Percentiles rank a stretch among this genome's conserved stretches.
Evolutionary conservation across 1,284 basidiomycete genomes (phyloP).

Genomic region (Leccinum solheimii): DNA sequence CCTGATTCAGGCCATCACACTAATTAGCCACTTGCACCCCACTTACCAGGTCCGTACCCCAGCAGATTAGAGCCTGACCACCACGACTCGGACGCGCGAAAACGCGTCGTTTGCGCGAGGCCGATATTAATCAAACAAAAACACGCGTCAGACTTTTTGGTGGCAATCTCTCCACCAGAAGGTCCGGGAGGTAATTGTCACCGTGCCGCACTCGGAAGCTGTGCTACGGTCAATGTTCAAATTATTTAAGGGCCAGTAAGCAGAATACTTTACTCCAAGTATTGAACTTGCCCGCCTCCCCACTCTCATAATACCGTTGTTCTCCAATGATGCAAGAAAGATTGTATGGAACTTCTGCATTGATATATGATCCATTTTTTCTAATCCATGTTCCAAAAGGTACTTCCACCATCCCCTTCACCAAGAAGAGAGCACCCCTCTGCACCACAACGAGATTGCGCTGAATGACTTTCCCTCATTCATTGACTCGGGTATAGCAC

Average conservation of each 20-base stretch:
- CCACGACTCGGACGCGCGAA: neutral
- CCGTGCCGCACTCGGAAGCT: constrained; percentile 11
- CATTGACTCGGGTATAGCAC: neutral
- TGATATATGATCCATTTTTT: neutral
- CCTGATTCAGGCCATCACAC: neutral
- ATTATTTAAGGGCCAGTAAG: constrained; percentile 10
- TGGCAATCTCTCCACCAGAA: neutral
- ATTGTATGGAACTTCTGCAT: constrained; percentile 7
- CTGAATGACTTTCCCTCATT: neutral
- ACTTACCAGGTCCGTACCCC: neutral
- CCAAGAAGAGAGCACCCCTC: neutral
- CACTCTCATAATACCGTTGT: neutral
- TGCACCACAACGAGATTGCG: neutral
- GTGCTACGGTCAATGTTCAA: constrained; percentile 10
- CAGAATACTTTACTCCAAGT: neutral
- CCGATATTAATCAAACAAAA: neutral
- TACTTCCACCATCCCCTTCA: neutral
- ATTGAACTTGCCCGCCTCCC: neutral
- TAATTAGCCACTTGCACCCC: neutral
- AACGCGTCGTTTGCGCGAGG: neutral
- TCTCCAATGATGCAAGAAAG: constrained; percentile 14
- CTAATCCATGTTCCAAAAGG: constrained; percentile 13
- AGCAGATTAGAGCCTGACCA: neutral
- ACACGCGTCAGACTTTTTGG: neutral
- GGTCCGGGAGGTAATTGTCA: neutral